Conservation (phyloP, 139 green algal genomes). For the Micractinium sp. region DNA sequence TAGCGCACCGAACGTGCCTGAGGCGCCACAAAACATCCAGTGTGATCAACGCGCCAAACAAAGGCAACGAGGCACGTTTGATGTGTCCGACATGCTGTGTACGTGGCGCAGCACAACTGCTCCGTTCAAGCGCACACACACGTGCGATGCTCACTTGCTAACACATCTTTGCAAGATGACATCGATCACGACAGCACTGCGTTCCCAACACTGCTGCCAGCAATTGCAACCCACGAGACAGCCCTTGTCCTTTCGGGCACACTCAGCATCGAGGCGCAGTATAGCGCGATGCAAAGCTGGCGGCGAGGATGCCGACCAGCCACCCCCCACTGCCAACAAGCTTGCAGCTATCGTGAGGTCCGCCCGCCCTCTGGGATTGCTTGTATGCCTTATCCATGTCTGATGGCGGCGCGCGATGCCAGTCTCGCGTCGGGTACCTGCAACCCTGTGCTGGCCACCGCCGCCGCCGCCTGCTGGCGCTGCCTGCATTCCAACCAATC, state of each 20-base stretch:
- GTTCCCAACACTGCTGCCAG: neutral
- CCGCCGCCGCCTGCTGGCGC: slow-evolving; percentile 1
- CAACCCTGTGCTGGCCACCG: neutral
- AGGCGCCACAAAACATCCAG: too few relatives aligned
- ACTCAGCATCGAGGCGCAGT: neutral
- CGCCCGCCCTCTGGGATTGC: neutral
- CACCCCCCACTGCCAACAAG: neutral
- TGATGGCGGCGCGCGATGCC: neutral
- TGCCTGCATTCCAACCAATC: neutral
- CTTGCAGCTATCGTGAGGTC: neutral
- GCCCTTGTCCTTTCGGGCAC: neutral
- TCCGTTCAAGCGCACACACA: too few relatives aligned
- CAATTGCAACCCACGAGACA: neutral
- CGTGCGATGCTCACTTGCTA: too few relatives aligned
- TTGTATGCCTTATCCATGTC: neutral
- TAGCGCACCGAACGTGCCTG: too few relatives aligned
- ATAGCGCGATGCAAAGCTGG: neutral
- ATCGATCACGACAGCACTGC: neutral
- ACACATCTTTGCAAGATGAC: neutral
- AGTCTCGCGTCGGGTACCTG: neutral
- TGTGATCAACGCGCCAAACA: too few relatives aligned
- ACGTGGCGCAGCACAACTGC: too few relatives aligned
- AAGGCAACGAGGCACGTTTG: too few relatives aligned
- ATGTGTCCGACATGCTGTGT: too few relatives aligned
- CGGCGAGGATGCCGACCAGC: neutral